Evolutionary conservation across 371 early-diverging fungal species (phyloP).

Genomic region (Mortierella sp.): DNA sequence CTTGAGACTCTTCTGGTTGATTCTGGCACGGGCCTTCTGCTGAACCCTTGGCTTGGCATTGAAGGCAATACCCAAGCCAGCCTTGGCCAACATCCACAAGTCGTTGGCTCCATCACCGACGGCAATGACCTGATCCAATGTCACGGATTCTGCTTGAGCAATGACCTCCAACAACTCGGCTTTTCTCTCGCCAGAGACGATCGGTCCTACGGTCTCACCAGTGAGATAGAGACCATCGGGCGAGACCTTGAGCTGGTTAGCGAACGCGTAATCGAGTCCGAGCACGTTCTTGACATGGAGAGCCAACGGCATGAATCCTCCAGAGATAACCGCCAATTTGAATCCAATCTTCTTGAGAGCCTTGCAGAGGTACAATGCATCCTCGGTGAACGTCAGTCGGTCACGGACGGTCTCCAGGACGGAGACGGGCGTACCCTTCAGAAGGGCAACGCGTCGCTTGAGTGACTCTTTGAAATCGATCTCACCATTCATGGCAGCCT

Average conservation of each 20-base stretch:
- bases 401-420: constrained; percentile 84
- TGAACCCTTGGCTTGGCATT: constrained; percentile 98
- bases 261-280: constrained; percentile 96
- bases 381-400: constrained; percentile 87
- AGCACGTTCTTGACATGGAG: constrained; percentile 88
- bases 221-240: constrained; percentile 85
- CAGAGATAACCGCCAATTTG: constrained; percentile 95
- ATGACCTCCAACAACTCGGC: constrained; percentile 94
- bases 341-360: constrained; percentile 92
- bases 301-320: constrained; percentile 96
- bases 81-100: constrained; percentile 95
- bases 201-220: constrained; percentile 87
- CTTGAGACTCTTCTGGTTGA: constrained; percentile 91
- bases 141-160: constrained; percentile 91
- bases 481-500: constrained; percentile 96
- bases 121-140: constrained; percentile 92
- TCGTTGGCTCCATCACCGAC: constrained; percentile 99
- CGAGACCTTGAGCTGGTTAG: constrained; percentile 91
- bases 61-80: constrained; percentile 98
- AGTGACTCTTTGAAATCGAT: constrained; percentile 96
- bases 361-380: constrained; percentile 88
- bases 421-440: constrained; percentile 86
- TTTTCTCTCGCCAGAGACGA: constrained; percentile 93
- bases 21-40: constrained; percentile 86
- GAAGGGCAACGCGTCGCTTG: constrained; percentile 84